Percentiles rank a stretch among this genome's conserved stretches.
Evolutionary conservation across 2,329 filamentous ascomycete genomes (phyloP).

Genomic region (Thelonectria discophora): DNA sequence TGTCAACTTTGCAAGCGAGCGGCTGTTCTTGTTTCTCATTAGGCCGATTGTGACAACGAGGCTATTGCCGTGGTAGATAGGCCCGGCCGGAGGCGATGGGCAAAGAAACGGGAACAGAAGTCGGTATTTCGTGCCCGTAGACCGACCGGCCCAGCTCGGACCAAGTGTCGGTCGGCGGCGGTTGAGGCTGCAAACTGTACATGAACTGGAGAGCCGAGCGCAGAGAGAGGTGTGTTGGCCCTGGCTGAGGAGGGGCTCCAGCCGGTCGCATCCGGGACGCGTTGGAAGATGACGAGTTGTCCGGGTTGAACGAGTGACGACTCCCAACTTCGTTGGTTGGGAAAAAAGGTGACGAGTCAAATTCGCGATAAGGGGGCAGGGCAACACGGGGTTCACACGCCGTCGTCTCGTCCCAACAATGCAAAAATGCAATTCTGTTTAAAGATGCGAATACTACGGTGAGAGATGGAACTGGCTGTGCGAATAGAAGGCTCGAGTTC

Average conservation of each 20-base stretch:
- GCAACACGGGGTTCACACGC: neutral
- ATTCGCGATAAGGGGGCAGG: neutral
- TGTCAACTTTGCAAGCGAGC: no score
- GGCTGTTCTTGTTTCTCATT: no score
- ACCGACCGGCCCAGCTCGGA: neutral
- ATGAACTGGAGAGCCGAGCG: conserved; percentile 17
- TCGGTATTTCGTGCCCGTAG: no score
- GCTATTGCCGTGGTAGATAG: no score
- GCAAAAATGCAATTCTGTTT: neutral
- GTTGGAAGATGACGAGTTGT: neutral
- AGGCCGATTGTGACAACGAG: no score
- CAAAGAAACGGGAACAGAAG: no score
- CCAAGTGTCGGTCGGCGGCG: conserved; percentile 18
- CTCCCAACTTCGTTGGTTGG: neutral
- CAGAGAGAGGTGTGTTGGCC: neutral
- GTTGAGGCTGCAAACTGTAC: conserved; percentile 2
- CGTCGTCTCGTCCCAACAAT: neutral
- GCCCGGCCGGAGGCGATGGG: no score
- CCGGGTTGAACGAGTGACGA: neutral
- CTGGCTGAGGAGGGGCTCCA: neutral
- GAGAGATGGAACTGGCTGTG: neutral
- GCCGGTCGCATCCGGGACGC: conserved; percentile 4
- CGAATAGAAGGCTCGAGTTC: neutral
- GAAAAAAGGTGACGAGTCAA: no score
- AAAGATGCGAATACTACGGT: neutral